These are phyloP conservation scores for Clavulina sp. DNA, from an alignment of 768 basidiomycete species.

Conservation along the genomic window DNA sequence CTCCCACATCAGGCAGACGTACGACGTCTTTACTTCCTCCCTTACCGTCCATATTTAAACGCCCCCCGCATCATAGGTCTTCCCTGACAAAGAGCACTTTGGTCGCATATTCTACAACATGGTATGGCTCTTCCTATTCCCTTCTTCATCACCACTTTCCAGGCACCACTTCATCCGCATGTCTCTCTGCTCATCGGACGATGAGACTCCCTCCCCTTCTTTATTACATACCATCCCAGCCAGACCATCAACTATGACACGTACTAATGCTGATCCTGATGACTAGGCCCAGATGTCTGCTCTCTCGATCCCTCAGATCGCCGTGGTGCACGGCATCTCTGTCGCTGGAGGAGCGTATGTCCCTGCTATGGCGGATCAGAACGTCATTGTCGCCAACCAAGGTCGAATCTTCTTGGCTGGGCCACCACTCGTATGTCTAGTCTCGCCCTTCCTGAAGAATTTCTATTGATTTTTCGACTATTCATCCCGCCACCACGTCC, in stretches of 20 bases:
- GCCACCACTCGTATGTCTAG: constrained; percentile 53
- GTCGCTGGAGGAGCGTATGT: constrained; percentile 91
- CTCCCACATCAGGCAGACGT: constrained; percentile 83
- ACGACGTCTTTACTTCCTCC: constrained; percentile 4
- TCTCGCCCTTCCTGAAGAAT: not conserved
- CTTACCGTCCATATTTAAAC: not conserved
- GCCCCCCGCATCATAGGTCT: constrained; percentile 36
- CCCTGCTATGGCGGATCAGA: constrained; percentile 93
- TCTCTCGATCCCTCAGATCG: constrained; percentile 77
- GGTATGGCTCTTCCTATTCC: constrained; percentile 29
- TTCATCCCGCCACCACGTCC: not conserved
- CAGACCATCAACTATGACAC: no score
- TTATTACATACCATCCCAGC: no score
- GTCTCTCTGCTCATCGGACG: no score
- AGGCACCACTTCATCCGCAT: not conserved
- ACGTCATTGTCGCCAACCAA: constrained; percentile 77
- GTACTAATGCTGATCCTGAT: no score
- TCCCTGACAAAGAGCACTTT: constrained; percentile 91
- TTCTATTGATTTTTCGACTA: no score
- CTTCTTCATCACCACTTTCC: not conserved
- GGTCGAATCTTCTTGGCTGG: constrained; percentile 90
- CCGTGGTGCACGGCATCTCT: constrained; percentile 85
- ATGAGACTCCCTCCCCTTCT: no score
- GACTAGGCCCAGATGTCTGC: constrained; percentile 88
- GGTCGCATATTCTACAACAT: constrained; percentile 96